phyloP scores from a whole-genome alignment of 768 basidiomycete genomes.

The Xerocomus brunneocitrinus region DNA sequence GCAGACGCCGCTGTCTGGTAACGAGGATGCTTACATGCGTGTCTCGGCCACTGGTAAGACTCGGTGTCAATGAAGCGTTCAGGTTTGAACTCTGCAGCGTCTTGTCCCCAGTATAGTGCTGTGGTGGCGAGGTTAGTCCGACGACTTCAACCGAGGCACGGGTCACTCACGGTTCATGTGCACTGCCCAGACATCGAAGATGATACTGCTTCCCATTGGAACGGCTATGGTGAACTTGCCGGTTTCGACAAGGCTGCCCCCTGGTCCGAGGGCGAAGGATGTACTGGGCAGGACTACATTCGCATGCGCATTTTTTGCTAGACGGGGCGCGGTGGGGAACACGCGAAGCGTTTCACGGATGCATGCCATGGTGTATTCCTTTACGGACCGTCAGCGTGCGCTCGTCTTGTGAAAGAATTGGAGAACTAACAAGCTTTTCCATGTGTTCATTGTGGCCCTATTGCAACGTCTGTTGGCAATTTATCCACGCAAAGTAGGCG shows the following conservation, averaged over 20 bases:
- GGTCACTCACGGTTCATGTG: constrained; percentile 42
- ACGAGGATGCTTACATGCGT: constrained; percentile 37
- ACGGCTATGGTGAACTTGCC: constrained; percentile 34
- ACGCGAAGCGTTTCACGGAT: constrained; percentile 46
- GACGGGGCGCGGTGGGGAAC: constrained; percentile 35
- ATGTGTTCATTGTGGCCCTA: constrained; percentile 40
- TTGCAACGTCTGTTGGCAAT: neutral
- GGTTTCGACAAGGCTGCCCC: constrained; percentile 16
- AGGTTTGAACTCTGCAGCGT: constrained; percentile 42
- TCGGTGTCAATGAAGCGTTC: constrained; percentile 49
- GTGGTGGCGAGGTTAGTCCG: neutral
- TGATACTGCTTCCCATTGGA: constrained; percentile 35
- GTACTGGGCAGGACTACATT: constrained; percentile 35
- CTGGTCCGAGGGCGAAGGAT: constrained; percentile 30
- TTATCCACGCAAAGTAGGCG: neutral
- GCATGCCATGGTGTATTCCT: constrained; percentile 42
- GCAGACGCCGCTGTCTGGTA: neutral
- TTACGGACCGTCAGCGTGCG: neutral
- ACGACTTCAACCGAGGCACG: neutral
- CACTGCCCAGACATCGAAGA: constrained; percentile 39
- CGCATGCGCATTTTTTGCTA: constrained; percentile 31
- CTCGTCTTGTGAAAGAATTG: neutral
- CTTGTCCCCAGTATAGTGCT: constrained; percentile 50
- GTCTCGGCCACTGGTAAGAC: constrained; percentile 47
- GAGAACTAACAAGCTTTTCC: constrained; percentile 31